Evolutionary conservation across 306 rosid species (phyloP).

Genomic region (Vigna trinervia): DNA sequence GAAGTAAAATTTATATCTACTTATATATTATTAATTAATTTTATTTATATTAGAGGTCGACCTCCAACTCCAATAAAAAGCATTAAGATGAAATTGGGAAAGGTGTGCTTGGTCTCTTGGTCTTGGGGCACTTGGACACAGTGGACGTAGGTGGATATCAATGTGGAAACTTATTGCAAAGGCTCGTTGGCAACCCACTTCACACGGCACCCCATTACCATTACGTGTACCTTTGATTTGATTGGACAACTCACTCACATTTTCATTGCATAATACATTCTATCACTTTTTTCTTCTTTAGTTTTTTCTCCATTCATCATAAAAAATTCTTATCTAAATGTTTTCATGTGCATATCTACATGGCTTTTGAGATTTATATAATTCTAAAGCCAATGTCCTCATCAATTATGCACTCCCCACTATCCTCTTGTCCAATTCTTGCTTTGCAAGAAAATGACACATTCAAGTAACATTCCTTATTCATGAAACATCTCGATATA

Average conservation of each 20-base stretch:
- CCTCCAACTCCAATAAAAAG: too few species aligned
- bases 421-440: conserved; percentile 26
- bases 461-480: conserved; percentile 35
- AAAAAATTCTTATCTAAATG: not conserved
- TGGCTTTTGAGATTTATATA: conserved; percentile 33
- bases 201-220: conserved; percentile 51
- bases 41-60: too few species aligned
- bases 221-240: conserved; percentile 32
- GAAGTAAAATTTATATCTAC: too few species aligned
- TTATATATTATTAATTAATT: too few species aligned
- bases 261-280: conserved; percentile 13
- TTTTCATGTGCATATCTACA: conserved; percentile 19
- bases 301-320: not conserved
- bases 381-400: conserved; percentile 26
- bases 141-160: conserved; percentile 67
- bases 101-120: conserved; percentile 37
- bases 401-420: conserved; percentile 45
- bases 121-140: conserved; percentile 47
- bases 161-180: conserved; percentile 48
- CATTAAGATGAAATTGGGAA: not conserved
- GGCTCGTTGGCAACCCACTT: conserved; percentile 59
- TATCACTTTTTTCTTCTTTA: not conserved
- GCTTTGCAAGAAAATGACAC: conserved; percentile 31
- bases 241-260: conserved; percentile 44
- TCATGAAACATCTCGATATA: conserved; percentile 26